phyloP scores from a whole-genome alignment of 2,329 filamentous ascomycete species.

The Scedosporium minutisporum region DNA sequence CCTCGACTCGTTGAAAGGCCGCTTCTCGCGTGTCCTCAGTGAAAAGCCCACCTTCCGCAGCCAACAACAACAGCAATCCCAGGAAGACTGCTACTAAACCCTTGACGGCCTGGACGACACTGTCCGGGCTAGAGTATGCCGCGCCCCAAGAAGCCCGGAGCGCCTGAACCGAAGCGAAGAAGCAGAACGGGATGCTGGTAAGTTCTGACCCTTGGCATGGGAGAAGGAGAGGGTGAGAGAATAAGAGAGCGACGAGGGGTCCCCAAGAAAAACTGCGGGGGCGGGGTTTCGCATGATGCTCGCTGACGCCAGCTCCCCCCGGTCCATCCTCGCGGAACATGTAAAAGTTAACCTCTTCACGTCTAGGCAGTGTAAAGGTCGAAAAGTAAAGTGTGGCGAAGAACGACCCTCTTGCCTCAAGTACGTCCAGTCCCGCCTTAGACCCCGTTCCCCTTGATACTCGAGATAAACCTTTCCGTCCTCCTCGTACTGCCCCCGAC shows the following conservation, averaged over 20 bases:
- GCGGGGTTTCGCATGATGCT: not conserved
- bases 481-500: not conserved
- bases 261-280: not conserved
- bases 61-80: not conserved
- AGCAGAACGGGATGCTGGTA: conserved; percentile 37
- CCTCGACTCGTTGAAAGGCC: not conserved
- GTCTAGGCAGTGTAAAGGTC: conserved; percentile 66
- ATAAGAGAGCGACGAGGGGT: not conserved
- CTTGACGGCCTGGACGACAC: not conserved
- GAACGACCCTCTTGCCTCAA: conserved; percentile 64
- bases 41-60: not conserved
- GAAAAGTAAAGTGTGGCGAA: conserved; percentile 68
- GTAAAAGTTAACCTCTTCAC: not conserved
- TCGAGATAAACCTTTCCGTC: not conserved
- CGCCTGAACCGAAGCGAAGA: conserved; percentile 32
- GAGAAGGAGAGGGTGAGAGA: not conserved
- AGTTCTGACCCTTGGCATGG: conserved; percentile 13
- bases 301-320: not conserved
- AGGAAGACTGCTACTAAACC: not conserved
- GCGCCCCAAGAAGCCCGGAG: conserved; percentile 31
- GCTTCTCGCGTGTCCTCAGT: conserved; percentile 2
- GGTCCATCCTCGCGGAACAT: not conserved
- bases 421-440: conserved; percentile 18
- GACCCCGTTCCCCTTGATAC: not conserved
- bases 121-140: conserved; percentile 22